Evolutionary conservation across 2,329 filamentous ascomycete genomes (phyloP).

Genomic region (Myriosclerotinia duriaeana): DNA sequence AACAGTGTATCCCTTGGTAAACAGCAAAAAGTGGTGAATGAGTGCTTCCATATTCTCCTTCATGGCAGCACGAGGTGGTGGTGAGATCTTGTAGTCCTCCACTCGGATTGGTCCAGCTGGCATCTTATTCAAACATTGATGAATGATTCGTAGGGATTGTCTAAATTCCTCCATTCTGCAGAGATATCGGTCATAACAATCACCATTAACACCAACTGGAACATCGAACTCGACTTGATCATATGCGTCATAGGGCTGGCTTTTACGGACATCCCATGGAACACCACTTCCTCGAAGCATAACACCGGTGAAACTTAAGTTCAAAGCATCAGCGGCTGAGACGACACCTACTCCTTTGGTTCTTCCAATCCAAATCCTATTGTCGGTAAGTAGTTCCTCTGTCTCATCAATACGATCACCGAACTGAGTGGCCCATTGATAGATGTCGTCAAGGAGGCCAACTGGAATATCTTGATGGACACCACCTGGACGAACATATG

Average conservation of each 20-base stretch:
- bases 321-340: conserved; percentile 87
- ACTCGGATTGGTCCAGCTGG: conserved; percentile 89
- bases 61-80: conserved; percentile 95
- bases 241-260: conserved; percentile 95
- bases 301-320: conserved; percentile 93
- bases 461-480: conserved; percentile 93
- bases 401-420: conserved; percentile 98
- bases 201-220: conserved; percentile 91
- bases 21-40: conserved; percentile 98
- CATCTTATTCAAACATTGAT: conserved; percentile 99
- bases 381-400: conserved; percentile 97
- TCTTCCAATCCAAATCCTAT: conserved; percentile 97
- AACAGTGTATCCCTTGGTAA: conserved; percentile 97
- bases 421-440: conserved; percentile 99
- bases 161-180: conserved; percentile 99
- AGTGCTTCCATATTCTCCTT: conserved; percentile 99
- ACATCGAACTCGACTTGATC: conserved; percentile 98
- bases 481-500: conserved; percentile 94
- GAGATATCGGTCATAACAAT: conserved; percentile 98
- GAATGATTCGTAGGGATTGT: conserved; percentile 95
- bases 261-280: conserved; percentile 96
- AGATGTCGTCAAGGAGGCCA: conserved; percentile 95
- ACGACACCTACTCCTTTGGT: conserved; percentile 91
- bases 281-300: conserved; percentile 97
- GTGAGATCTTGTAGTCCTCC: conserved; percentile 98